Evolutionary conservation across 768 basidiomycete genomes (phyloP).

Genomic region (Suillus weaverae): DNA sequence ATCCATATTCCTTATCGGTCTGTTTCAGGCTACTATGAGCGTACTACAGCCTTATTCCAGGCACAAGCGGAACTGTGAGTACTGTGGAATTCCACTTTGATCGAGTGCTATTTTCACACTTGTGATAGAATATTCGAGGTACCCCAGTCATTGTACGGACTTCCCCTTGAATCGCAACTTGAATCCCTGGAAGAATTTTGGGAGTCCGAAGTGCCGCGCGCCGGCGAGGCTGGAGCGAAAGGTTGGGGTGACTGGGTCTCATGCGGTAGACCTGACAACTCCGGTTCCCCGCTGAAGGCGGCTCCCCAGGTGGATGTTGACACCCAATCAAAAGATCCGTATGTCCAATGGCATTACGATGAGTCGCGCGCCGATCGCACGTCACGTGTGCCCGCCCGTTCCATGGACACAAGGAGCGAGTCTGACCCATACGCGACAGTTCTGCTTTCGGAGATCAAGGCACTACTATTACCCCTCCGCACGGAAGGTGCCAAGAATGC

Average conservation of each 20-base stretch:
- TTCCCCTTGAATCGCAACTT: conserved; percentile 50
- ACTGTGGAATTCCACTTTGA: conserved; percentile 1
- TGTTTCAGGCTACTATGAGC: conserved; percentile 64
- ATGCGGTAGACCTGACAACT: conserved; percentile 39
- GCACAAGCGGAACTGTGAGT: conserved; percentile 81
- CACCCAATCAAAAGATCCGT: conserved; percentile 54
- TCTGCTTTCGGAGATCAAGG: conserved; percentile 70
- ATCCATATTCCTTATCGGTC: conserved; percentile 6
- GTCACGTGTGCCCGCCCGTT: conserved; percentile 51
- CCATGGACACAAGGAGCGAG: conserved; percentile 46
- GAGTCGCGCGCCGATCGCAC: conserved; percentile 52
- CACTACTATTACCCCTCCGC: conserved; percentile 50
- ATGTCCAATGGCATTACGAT: conserved; percentile 60
- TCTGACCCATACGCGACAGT: conserved; percentile 73
- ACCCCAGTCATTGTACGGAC: conserved; percentile 45
- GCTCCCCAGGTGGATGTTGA: conserved; percentile 19
- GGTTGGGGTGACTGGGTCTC: conserved; percentile 71
- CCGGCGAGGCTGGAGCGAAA: conserved; percentile 62
- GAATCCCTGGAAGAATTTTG: conserved; percentile 76
- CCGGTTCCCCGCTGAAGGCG: conserved; percentile 6
- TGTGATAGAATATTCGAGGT: conserved; percentile 54
- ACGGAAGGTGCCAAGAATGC: conserved; percentile 47
- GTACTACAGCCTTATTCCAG: conserved; percentile 76
- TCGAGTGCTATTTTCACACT: conserved; percentile 11
- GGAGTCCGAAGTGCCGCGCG: conserved; percentile 79